Conservation (phyloP, 2,329 filamentous ascomycete genomes). For the Fusarium chlamydosporum region DNA sequence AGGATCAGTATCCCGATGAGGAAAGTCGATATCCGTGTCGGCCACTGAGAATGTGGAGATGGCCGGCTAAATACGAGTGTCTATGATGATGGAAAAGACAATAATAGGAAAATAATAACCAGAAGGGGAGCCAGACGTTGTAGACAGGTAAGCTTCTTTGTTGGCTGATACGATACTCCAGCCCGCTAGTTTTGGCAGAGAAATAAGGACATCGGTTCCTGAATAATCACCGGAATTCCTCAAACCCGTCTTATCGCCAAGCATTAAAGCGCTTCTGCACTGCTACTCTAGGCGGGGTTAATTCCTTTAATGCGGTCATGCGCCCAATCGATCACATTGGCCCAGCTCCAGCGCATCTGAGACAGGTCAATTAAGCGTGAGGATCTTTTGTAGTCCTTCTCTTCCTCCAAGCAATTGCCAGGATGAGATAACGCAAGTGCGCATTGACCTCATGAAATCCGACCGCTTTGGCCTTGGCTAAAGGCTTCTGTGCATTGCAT, state of each 20-base stretch:
- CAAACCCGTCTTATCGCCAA: conserved; percentile 26
- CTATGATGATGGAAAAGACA: neutral
- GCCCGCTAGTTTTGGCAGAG: neutral
- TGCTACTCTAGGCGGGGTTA: conserved; percentile 21
- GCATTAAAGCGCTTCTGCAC: conserved; percentile 22
- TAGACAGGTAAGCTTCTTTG: too few species aligned
- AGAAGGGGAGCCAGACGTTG: neutral
- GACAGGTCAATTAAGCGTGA: conserved; percentile 13
- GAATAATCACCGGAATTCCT: conserved; percentile 7
- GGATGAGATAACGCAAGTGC: conserved; percentile 31
- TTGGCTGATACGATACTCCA: neutral
- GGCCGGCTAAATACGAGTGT: conserved; percentile 2
- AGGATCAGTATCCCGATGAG: conserved; percentile 28
- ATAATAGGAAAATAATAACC: neutral
- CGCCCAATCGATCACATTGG: conserved; percentile 26
- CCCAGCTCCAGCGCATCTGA: conserved; percentile 19
- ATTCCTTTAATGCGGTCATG: conserved; percentile 28
- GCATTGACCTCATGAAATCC: neutral
- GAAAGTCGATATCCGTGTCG: conserved; percentile 32
- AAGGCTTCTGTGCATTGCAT: neutral
- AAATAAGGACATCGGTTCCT: neutral
- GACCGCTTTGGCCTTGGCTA: conserved; percentile 2
- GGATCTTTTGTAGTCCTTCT: conserved; percentile 28
- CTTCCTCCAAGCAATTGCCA: conserved; percentile 23
- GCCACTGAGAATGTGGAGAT: conserved; percentile 21